Evolutionary conservation across 2,329 filamentous ascomycete genomes (phyloP).

Genomic region (Niveomyces coronatus): DNA sequence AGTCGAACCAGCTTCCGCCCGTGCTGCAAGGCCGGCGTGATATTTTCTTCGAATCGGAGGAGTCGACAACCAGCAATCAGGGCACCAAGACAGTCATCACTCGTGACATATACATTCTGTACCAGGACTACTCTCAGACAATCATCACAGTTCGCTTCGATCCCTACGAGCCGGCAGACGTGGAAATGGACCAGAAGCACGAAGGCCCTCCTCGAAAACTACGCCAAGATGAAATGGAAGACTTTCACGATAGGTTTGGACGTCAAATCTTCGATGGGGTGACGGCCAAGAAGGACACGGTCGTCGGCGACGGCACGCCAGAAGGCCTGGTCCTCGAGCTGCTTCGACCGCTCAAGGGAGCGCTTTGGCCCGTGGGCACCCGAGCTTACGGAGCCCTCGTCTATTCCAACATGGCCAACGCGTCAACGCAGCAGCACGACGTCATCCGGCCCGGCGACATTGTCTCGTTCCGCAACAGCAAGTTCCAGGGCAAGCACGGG

Average conservation of each 20-base stretch:
- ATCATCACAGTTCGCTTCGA: conserved; percentile 75
- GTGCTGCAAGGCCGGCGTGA: conserved; percentile 75
- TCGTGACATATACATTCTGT: conserved; percentile 79
- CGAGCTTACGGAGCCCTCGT: conserved; percentile 85
- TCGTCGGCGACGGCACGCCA: conserved; percentile 77
- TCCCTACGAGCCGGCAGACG: conserved; percentile 60
- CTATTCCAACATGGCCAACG: conserved; percentile 91
- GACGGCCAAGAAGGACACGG: conserved; percentile 61
- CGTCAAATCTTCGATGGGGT: conserved; percentile 64
- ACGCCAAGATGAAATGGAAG: conserved; percentile 88
- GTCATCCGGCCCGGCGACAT: conserved; percentile 92
- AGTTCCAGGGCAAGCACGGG: conserved; percentile 91
- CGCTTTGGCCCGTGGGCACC: conserved; percentile 74
- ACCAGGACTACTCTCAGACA: conserved; percentile 93
- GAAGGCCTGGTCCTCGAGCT: conserved; percentile 70
- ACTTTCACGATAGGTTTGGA: conserved; percentile 73
- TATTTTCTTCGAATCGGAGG: conserved; percentile 71
- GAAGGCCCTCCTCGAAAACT: conserved; percentile 70
- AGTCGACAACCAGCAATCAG: conserved; percentile 58
- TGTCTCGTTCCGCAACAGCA: conserved; percentile 82
- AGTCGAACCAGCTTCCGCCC: conserved; percentile 69
- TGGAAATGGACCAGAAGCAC: conserved; percentile 73
- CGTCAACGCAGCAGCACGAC: conserved; percentile 78
- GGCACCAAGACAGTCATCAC: conserved; percentile 62
- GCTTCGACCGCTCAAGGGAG: conserved; percentile 60